phyloP scores from a whole-genome alignment of 2,329 filamentous ascomycete genomes.

The Fusarium sp. region DNA sequence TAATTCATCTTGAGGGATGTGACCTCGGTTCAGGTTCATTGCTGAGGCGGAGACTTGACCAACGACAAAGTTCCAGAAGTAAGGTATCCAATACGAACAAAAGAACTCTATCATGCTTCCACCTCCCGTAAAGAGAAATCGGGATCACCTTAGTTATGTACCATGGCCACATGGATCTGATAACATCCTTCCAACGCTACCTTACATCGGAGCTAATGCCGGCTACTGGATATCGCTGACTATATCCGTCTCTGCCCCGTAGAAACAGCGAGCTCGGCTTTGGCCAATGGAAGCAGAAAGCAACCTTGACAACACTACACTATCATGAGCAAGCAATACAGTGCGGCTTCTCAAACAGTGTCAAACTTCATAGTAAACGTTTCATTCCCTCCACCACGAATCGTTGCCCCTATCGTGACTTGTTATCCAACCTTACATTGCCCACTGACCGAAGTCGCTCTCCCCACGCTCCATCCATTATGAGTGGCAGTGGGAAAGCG shows the following conservation, averaged over 20 bases:
- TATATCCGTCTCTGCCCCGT: conserved; percentile 7
- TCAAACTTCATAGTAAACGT: conserved; percentile 30
- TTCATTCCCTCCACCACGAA: conserved; percentile 20
- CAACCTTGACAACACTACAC: conserved; percentile 3
- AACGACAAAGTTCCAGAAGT: not conserved
- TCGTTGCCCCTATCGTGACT: not conserved
- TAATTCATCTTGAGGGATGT: not conserved
- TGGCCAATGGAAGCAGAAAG: conserved; percentile 10
- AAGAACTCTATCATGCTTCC: not conserved
- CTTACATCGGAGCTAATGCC: conserved; percentile 28
- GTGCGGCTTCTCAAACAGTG: conserved; percentile 30
- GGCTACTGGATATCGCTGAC: not conserved
- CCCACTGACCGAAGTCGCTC: conserved; percentile 13
- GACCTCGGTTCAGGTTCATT: not conserved
- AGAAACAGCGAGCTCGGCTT: not conserved
- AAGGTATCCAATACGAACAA: conserved; percentile 7
- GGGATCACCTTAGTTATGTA: not conserved
- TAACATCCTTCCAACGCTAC: conserved; percentile 26
- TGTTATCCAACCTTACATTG: conserved; percentile 25
- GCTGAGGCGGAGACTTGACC: not conserved
- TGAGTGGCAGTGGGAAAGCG: conserved; percentile 13
- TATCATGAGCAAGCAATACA: conserved; percentile 28
- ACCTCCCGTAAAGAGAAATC: not conserved
- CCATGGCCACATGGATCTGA: conserved; percentile 30
- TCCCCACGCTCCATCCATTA: conserved; percentile 24